These are phyloP conservation scores for Salicornia ramosissima DNA, from an alignment of 148 eudicot species.

Conservation along the genomic window DNA sequence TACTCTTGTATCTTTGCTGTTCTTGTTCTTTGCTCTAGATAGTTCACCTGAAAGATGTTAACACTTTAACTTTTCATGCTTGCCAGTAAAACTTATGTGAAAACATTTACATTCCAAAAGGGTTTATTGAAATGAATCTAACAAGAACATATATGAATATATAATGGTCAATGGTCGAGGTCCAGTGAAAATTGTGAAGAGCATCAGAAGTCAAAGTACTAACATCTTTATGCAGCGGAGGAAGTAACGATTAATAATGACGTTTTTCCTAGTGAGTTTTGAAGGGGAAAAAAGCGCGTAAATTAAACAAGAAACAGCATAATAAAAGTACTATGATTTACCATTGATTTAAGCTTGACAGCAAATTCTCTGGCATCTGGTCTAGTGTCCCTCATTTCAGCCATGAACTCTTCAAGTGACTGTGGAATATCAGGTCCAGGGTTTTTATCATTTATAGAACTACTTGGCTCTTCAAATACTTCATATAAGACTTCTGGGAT, in stretches of 20 bases:
- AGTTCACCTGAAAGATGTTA: slow-evolving; percentile 37
- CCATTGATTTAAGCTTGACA: slow-evolving; percentile 73
- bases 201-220: too few relatives aligned
- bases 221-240: too few relatives aligned
- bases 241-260: too few relatives aligned
- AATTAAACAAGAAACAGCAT: not conserved
- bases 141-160: too few relatives aligned
- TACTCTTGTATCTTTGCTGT: slow-evolving; percentile 89
- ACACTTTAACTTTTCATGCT: too few relatives aligned
- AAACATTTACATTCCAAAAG: too few relatives aligned
- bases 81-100: too few relatives aligned
- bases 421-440: slow-evolving; percentile 53
- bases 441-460: slow-evolving; percentile 26
- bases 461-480: slow-evolving; percentile 62
- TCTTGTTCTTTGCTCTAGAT: slow-evolving; percentile 78
- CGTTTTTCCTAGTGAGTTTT: not conserved
- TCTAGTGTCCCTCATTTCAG: slow-evolving; percentile 51
- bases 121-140: too few relatives aligned
- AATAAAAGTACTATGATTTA: too few relatives aligned
- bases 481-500: slow-evolving; percentile 83
- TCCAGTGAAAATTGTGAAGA: too few relatives aligned
- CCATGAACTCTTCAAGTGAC: slow-evolving; percentile 59
- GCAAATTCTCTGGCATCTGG: slow-evolving; percentile 82
- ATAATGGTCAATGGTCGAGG: too few relatives aligned
- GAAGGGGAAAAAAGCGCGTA: not conserved